Percentiles rank a stretch among this genome's conserved stretches.
These are phyloP conservation scores for Marchantia polymorpha DNA, from an alignment of 225 moss, liverwort and hornwort species.

Conservation along the genomic window DNA sequence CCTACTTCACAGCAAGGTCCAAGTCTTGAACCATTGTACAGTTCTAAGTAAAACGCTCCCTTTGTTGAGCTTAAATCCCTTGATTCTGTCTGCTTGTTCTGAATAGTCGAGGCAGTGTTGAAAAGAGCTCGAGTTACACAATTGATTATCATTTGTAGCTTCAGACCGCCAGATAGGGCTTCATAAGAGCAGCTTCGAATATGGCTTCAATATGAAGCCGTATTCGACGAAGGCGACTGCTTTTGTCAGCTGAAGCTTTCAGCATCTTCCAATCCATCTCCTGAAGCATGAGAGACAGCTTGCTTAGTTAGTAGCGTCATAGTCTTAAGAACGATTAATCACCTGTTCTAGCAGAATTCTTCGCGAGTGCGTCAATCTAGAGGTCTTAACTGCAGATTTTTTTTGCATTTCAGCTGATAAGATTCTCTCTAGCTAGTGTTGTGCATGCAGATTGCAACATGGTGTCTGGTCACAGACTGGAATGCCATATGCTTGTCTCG, in stretches of 20 bases:
- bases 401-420: background rate
- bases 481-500: slow-evolving; percentile 66
- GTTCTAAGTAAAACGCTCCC: background rate
- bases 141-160: background rate
- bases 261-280: background rate
- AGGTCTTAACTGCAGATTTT: background rate
- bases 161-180: too few species aligned
- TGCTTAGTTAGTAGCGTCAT: background rate
- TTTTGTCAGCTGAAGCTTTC: background rate
- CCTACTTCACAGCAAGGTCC: slow-evolving; percentile 62
- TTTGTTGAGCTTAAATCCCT: background rate
- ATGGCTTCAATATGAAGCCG: background rate
- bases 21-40: background rate
- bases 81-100: background rate
- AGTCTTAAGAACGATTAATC: background rate
- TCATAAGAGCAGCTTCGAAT: background rate
- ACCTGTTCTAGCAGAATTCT: background rate
- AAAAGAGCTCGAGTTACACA: background rate
- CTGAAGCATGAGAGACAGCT: background rate
- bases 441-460: slow-evolving; percentile 60
- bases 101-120: background rate
- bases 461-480: slow-evolving; percentile 88
- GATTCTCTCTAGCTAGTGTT: background rate
- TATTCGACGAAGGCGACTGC: background rate
- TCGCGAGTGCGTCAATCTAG: background rate